A percentile compares a stretch with the other conserved stretches of the same genome.
phyloP scores from a whole-genome alignment of 371 early-diverging fungal genomes.

The Haplosporangium sp. region DNA sequence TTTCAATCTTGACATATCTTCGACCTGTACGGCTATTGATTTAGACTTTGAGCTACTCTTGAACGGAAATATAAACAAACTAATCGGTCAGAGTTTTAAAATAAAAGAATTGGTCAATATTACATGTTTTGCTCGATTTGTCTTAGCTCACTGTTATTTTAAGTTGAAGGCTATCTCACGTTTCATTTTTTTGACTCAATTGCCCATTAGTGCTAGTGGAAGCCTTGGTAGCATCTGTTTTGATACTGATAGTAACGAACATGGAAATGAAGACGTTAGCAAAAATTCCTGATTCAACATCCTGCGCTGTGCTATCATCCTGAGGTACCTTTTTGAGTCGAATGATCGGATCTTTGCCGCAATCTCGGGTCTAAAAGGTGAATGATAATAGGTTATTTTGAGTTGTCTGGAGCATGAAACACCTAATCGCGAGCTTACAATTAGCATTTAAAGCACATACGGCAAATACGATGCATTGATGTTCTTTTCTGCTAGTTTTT shows the following conservation, averaged over 20 bases:
- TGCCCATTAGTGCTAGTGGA: not conserved
- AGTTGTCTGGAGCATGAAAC: not conserved
- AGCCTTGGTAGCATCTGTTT: not conserved
- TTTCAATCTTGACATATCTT: slow-evolving; percentile 62
- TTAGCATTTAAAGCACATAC: slow-evolving; percentile 9
- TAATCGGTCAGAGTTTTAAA: not conserved
- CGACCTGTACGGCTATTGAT: slow-evolving; percentile 56
- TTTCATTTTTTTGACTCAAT: not conserved
- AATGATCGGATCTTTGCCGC: slow-evolving; percentile 5
- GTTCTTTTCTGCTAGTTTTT: slow-evolving; percentile 4
- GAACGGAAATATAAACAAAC: slow-evolving; percentile 52
- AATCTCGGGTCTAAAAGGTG: slow-evolving; percentile 8
- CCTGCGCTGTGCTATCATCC: not conserved
- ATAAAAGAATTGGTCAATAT: not conserved
- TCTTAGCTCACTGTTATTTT: not conserved
- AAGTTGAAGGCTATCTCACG: not conserved
- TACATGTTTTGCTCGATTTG: not conserved
- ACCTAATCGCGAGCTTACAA: not conserved
- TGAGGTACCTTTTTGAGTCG: not conserved
- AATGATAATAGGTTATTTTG: too few relatives aligned
- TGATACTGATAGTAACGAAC: not conserved
- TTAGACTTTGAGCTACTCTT: slow-evolving; percentile 33
- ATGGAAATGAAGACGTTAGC: not conserved
- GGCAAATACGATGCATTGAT: slow-evolving; percentile 6
- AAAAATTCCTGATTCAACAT: not conserved